Evolutionary conservation across 192 early-diverging fungal genomes (phyloP), one percentile per base, ranked within the genome.

Genomic region (Kickxella alabastrina): DNA sequence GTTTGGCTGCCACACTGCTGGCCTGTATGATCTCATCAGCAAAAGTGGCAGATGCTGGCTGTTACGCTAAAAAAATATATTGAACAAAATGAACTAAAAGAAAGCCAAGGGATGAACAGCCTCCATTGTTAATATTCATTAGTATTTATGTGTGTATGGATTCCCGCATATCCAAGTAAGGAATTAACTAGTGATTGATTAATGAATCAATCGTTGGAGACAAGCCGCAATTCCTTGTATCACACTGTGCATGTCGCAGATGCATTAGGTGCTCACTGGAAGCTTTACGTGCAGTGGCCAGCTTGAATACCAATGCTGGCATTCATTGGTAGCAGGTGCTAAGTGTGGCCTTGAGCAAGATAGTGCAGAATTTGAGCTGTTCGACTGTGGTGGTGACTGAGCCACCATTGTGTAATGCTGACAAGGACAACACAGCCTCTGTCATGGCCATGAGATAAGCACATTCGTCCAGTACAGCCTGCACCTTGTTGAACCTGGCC

Each of bases 201-300:
- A n/a, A n/a, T n/a, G n/a, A n/a, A n/a, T n/a, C n/a, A n/a, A n/a
- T n/a, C n/a, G n/a, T n/a, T n/a, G n/a, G n/a, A n/a, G n/a, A n/a
- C n/a, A n/a, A n/a, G n/a, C n/a, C n/a, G n/a, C n/a, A n/a, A n/a
- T n/a, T n/a, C n/a, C n/a, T n/a, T n/a, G n/a, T n/a, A n/a, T 15
- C 54, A 0, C 17, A 40, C 0, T 50, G 37, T n/a, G 70, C 42
- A 37, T 74, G 59, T 10, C 70, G 70, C 51, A 74, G 50, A 24
- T 63, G 70, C 70, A 65, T 74, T 14, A 59, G 70, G 21, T 63
- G 70, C 54, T 74, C 70, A 43, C 45, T 66, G 6, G 54, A 45
- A 0, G 54, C 43, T 27, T 54, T 59, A 23, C 40, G 27, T 7
- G 59, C 55, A 10, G 56, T 55, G 21, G 48, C 46, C 17, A 74